Evolutionary conservation across 495 filamentous ascomycete genomes (phyloP).

Genomic region (Penicillium taxi): DNA sequence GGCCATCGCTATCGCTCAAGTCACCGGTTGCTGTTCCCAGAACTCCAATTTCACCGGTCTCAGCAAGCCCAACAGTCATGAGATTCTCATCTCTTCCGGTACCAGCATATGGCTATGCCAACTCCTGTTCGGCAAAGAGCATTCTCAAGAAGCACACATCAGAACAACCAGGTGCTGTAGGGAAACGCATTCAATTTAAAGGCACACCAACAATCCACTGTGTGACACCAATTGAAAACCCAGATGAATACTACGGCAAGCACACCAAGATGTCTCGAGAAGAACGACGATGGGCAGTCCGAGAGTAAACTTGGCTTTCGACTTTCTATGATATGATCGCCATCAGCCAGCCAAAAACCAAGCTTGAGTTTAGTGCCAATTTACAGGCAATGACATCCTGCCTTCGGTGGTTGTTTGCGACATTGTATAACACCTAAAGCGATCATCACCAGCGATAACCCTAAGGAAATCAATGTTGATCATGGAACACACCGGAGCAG

Average conservation of each 20-base stretch:
- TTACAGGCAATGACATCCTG: neutral
- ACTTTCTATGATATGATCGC: constrained; percentile 2
- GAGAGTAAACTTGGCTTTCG: constrained; percentile 19
- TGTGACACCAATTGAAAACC: constrained; percentile 45
- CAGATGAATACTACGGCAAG: constrained; percentile 46
- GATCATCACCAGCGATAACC: neutral
- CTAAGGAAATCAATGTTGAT: too few species aligned
- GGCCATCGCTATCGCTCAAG: constrained; percentile 36
- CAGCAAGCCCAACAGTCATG: constrained; percentile 33
- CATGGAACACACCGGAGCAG: too few species aligned
- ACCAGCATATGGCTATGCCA: constrained; percentile 37
- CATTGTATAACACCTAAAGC: neutral
- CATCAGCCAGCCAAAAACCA: neutral
- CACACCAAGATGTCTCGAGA: constrained; percentile 44
- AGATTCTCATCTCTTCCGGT: constrained; percentile 38
- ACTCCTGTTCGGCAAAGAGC: constrained; percentile 43
- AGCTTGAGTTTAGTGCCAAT: neutral
- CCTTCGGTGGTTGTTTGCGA: neutral
- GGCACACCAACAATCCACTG: constrained; percentile 43
- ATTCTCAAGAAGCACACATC: constrained; percentile 42
- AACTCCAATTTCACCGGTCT: constrained; percentile 38
- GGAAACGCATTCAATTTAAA: constrained; percentile 42
- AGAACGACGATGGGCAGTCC: constrained; percentile 41
- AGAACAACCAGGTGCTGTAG: constrained; percentile 7
- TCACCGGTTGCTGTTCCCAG: constrained; percentile 38